Conservation (phyloP, 148 eudicot genomes). For the Chenopodium quinoa region DNA sequence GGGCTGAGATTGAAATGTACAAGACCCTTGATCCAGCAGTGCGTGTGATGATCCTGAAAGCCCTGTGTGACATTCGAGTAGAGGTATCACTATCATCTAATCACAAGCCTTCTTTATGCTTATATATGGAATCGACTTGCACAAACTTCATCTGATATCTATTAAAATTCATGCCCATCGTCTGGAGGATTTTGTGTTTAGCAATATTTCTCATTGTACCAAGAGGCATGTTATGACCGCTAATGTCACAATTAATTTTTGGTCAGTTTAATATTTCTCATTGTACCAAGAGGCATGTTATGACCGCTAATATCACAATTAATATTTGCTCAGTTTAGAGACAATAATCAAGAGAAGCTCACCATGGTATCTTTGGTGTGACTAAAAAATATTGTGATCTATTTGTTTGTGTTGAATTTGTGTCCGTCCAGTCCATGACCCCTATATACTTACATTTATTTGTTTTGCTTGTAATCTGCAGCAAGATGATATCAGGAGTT, state of each 20-base stretch:
- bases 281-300: background rate
- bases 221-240: background rate
- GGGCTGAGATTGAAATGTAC: slow-evolving; percentile 84
- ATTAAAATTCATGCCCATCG: background rate
- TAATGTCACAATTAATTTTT: too few species aligned
- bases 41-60: slow-evolving; percentile 83
- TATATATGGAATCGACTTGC: slow-evolving; percentile 3
- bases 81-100: slow-evolving; percentile 52
- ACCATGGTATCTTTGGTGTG: background rate
- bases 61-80: slow-evolving; percentile 94
- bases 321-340: background rate
- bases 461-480: slow-evolving; percentile 44
- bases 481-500: slow-evolving; percentile 98
- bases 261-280: too few species aligned
- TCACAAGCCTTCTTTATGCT: background rate
- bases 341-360: background rate
- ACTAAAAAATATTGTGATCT: background rate
- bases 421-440: background rate
- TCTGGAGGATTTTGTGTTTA: background rate
- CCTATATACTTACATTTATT: slow-evolving; percentile 8
- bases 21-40: slow-evolving; percentile 77
- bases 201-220: background rate
- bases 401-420: background rate
- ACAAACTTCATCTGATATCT: background rate
- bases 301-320: background rate